These are phyloP conservation scores for Dictyostelium brefeldianum DNA, from an alignment of 78 protist genomes.

Conservation along the genomic window DNA sequence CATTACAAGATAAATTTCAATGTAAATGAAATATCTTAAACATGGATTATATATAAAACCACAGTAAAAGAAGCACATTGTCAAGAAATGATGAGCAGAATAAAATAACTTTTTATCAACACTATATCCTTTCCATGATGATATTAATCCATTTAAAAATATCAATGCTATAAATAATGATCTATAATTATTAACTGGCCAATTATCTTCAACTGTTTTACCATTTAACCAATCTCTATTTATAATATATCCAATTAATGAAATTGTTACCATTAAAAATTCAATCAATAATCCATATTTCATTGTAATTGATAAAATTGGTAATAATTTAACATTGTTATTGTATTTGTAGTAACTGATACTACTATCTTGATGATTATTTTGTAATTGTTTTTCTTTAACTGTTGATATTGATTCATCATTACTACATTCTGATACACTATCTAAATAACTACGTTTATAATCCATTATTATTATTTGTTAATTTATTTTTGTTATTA, in stretches of 20 bases:
- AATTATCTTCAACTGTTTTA: not conserved
- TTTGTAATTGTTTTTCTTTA: not conserved
- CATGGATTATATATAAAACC: not conserved
- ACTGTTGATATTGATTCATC: too few species aligned
- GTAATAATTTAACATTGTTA: not conserved
- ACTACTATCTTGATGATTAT: too few species aligned
- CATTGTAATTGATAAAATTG: not conserved
- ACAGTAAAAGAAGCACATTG: not conserved
- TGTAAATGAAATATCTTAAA: not conserved
- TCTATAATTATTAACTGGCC: not conserved
- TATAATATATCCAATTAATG: not conserved
- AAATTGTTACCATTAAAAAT: not conserved
- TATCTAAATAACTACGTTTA: not conserved
- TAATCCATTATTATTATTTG: not conserved
- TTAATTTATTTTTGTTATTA: not conserved
- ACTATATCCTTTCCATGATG: conserved; percentile 22
- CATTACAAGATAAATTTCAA: not conserved
- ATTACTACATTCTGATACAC: not conserved
- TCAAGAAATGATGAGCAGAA: conserved; percentile 4
- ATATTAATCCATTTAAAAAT: not conserved
- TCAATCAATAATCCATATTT: conserved; percentile 9
- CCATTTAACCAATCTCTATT: not conserved
- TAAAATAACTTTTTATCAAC: conserved; percentile 16
- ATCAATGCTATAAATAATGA: not conserved
- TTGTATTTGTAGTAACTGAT: too few species aligned